Evolutionary conservation across 2,329 filamentous ascomycete genomes (phyloP).

Genomic region (Fusarium continuum): DNA sequence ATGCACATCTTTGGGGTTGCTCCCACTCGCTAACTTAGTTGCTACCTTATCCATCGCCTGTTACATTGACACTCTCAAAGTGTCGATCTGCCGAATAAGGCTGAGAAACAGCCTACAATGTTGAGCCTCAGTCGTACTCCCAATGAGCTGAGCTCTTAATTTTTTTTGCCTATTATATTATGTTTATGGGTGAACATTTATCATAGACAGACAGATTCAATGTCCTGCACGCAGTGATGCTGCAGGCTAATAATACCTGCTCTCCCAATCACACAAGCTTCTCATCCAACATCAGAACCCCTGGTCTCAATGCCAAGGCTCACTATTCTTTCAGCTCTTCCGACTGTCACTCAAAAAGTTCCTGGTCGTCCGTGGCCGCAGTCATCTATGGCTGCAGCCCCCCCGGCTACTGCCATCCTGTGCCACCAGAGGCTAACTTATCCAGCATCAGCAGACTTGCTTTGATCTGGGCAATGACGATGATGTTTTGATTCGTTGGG

Average conservation of each 20-base stretch:
- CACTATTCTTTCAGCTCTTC: conserved; percentile 3
- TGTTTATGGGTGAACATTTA: too few relatives aligned
- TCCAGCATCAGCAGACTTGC: neutral
- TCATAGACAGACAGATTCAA: too few relatives aligned
- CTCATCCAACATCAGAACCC: neutral
- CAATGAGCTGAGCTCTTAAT: too few relatives aligned
- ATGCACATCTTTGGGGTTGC: neutral
- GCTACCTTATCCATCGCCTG: neutral
- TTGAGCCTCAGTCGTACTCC: too few relatives aligned
- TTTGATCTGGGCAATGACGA: neutral
- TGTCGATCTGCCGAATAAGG: too few relatives aligned
- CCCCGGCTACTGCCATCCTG: neutral
- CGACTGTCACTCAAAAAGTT: conserved; percentile 7
- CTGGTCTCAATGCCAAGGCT: conserved; percentile 8
- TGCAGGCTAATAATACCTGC: too few relatives aligned
- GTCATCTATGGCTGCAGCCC: neutral
- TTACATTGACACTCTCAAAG: too few relatives aligned
- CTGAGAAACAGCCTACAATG: too few relatives aligned
- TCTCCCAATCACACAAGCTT: neutral
- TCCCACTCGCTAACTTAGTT: neutral
- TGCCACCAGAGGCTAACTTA: neutral
- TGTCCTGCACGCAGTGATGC: too few relatives aligned
- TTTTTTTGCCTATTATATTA: too few relatives aligned
- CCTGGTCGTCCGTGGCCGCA: neutral
- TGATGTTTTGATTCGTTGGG: conserved; percentile 52